Evolutionary conservation across 805 yeast species (phyloP), one percentile per base, ranked within the genome.

Genomic region (Ogataea pini): DNA sequence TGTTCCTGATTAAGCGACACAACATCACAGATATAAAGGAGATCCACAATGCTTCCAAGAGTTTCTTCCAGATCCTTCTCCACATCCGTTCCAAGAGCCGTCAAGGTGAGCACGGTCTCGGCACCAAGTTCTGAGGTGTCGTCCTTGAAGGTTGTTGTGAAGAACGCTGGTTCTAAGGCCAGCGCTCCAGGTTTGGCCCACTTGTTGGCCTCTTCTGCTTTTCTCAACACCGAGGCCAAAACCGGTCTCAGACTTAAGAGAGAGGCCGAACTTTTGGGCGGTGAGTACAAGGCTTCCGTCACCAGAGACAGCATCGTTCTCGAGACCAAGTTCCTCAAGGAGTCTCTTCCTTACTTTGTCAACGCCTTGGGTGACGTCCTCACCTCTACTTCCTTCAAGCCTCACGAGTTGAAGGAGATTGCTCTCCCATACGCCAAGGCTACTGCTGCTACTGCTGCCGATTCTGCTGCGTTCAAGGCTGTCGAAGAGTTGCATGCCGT

Each of bases 251-350:
- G 98, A 76, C 77, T 91, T 64, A 86, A 90, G 65, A 87, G 99
- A 73, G 99, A 94, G 75, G 75, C 91, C 44, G 99, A 92, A 75
- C 80, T 94, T 57, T 77, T 92, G 57, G 98, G 99, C 59, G 98
- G 96, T 67, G 72, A 71, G 51, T 80, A 89, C 70, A 65, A 78
- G 42, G 75, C 96, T 38, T 62, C 65, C 48, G 84, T 89, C 60
- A 82, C 87, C 69, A 86, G 97, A 76, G 98, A 94, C 68, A 76
- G 85, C 61, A 80, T 94, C 56, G 80, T 87, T 53, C 79, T 92
- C 64, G 78, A 80, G 58, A 85, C 98, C 51, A 77, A 79, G 60
- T 94, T 94, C 76, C 79, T 92, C 71, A 83, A 84, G 67, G 88
- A 86, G 72, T 87, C 85, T 68, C 80, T 94, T 64, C 98, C 98